Evolutionary conservation across 1,284 basidiomycete species (phyloP).

Genomic region (Chalciporus sp.): DNA sequence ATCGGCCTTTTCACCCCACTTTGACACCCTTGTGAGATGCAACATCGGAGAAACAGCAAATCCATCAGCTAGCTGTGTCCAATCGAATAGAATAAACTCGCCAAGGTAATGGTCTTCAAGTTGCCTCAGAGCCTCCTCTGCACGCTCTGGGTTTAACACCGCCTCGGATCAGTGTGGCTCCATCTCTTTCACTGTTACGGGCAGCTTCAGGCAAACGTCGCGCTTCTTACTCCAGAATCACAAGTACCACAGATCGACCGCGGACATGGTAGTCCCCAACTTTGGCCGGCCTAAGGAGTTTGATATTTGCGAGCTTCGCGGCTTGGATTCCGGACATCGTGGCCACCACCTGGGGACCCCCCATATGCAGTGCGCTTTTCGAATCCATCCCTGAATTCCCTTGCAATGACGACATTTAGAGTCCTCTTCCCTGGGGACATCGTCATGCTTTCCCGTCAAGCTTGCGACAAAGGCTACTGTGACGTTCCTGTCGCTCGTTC

Average conservation of each 20-base stretch:
- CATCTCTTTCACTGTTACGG: neutral
- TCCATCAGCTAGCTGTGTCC: neutral
- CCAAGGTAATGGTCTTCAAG: neutral
- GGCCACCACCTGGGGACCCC: neutral
- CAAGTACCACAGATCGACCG: neutral
- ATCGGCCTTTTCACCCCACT: neutral
- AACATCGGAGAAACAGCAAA: neutral
- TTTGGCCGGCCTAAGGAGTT: neutral
- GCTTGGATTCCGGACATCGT: neutral
- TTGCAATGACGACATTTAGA: neutral
- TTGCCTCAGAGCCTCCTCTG: neutral
- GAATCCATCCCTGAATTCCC: neutral
- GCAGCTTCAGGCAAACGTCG: neutral
- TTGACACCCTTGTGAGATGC: neutral
- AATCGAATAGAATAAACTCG: neutral
- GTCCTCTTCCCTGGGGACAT: neutral
- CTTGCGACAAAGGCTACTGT: neutral
- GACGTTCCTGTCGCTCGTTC: neutral
- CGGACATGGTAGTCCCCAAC: neutral
- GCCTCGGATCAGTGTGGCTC: neutral
- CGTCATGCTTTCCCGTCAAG: neutral
- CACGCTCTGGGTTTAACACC: neutral
- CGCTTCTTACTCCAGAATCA: neutral
- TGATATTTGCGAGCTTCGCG: neutral
- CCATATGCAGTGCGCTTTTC: slow-evolving; percentile 1